Conservation (phyloP, 148 eudicot species). For the Limonium bicolor region DNA sequence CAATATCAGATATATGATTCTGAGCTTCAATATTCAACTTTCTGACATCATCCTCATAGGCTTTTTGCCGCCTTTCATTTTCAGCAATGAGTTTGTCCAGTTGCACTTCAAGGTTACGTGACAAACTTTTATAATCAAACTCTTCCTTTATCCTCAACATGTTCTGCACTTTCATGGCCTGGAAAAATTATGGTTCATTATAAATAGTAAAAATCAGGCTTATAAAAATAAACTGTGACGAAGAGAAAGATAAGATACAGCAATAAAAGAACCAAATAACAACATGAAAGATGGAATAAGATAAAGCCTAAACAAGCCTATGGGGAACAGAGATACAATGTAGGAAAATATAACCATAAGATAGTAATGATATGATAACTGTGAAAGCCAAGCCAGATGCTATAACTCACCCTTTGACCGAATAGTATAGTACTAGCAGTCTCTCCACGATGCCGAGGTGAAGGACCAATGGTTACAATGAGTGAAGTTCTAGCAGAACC, state of each 20-base stretch:
- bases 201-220: background rate
- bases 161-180: conserved; percentile 99
- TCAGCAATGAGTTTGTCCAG: conserved; percentile 85
- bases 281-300: background rate
- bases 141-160: conserved; percentile 96
- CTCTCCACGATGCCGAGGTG: conserved; percentile 96
- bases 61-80: conserved; percentile 77
- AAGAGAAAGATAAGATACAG: background rate
- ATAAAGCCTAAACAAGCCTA: background rate
- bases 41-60: conserved; percentile 69
- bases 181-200: background rate
- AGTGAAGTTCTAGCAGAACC: conserved; percentile 92
- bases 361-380: too few relatives aligned
- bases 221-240: background rate
- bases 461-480: conserved; percentile 81
- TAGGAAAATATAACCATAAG: too few relatives aligned
- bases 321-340: too few relatives aligned
- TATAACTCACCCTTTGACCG: conserved; percentile 79
- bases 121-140: conserved; percentile 88
- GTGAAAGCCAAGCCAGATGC: background rate
- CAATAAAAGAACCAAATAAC: background rate
- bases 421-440: conserved; percentile 86
- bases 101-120: conserved; percentile 72
- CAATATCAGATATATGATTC: conserved; percentile 52
- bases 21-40: conserved; percentile 59